Base-by-base conservation (phyloP, 2,329 filamentous ascomycete species). In the Trichoderma atroviride region DNA sequence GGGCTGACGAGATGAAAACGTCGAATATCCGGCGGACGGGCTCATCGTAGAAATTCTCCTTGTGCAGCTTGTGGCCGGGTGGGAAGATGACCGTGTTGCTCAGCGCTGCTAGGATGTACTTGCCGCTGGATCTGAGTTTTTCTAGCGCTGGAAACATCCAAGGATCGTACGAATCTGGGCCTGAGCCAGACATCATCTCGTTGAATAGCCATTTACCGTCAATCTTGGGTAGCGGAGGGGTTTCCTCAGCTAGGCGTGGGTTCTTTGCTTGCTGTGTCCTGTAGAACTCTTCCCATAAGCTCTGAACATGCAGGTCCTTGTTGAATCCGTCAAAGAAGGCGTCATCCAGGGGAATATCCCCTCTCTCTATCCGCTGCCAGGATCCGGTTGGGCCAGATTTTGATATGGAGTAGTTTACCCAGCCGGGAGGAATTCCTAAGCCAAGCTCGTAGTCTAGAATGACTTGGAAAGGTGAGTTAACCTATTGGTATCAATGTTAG, bases 51-150 rank as follows among this genome's bases (percentile, higher is more conserved):
- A 81, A 83, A 71, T 88, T 82, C 1, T 85, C 81, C 14, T 72
- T 60, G 73, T 90, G 86, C 69, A 92, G 90, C 29, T 85, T 82
- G 76, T 97, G 93, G 0, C 86, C 90, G 0, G 86, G 84, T 0
- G 94, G 95, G 75, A 96, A 97, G 29, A 93, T 91, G 31, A 96
- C 88, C 0, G 96, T 98, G 77, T 99, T 98, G 74, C 91, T 94
- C 72, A 98, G 83, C 1, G 94, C 96, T 0, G 90, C 95, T 1
- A 98, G 80, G 40, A 95, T 85, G 73, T 90, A 94, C 69, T 83
- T 81, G 0, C 88, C 87, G 63, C 86, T 89, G 4, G 83, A 84
- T 70, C 87, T 86, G 70, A 99, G 83, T 47, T 85, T 88, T 75
- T 89, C 81, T 52, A 98, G 82, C 1, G 94, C 94, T 0, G 94